phyloP scores from a whole-genome alignment of 371 early-diverging fungal species.

The Entomophthora muscae region DNA sequence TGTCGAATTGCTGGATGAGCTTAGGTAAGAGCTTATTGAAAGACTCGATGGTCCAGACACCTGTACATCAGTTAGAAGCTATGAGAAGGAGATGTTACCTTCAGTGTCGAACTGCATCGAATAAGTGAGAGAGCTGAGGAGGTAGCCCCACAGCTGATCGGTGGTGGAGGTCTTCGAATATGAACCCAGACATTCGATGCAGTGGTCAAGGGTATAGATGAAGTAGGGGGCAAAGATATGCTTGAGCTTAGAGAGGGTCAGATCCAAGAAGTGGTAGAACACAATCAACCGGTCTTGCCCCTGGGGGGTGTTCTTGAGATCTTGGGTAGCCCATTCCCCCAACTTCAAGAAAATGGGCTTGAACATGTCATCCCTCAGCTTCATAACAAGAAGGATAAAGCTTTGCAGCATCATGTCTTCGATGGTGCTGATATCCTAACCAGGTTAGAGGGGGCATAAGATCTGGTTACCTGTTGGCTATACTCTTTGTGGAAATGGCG shows the following conservation, averaged over 20 bases:
- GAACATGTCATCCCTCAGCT: constrained; percentile 85
- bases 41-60: constrained; percentile 46
- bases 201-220: constrained; percentile 51
- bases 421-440: constrained; percentile 27
- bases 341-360: constrained; percentile 78
- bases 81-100: background rate
- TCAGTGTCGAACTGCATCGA: constrained; percentile 16
- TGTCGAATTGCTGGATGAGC: constrained; percentile 52
- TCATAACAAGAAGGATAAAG: constrained; percentile 66
- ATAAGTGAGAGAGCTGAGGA: constrained; percentile 16
- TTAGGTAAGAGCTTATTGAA: constrained; percentile 53
- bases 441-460: constrained; percentile 3
- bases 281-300: constrained; percentile 38
- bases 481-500: constrained; percentile 19
- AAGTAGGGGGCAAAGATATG: constrained; percentile 75
- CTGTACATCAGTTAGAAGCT: constrained; percentile 7
- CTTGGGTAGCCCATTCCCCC: constrained; percentile 74
- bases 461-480: constrained; percentile 1
- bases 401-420: constrained; percentile 50
- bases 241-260: constrained; percentile 55
- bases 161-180: background rate
- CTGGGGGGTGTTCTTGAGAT: constrained; percentile 19
- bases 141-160: constrained; percentile 16
- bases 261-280: constrained; percentile 60
- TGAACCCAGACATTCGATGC: constrained; percentile 31